phyloP scores from a whole-genome alignment of 1,284 basidiomycete genomes.

The Cryptococcus sp. region DNA sequence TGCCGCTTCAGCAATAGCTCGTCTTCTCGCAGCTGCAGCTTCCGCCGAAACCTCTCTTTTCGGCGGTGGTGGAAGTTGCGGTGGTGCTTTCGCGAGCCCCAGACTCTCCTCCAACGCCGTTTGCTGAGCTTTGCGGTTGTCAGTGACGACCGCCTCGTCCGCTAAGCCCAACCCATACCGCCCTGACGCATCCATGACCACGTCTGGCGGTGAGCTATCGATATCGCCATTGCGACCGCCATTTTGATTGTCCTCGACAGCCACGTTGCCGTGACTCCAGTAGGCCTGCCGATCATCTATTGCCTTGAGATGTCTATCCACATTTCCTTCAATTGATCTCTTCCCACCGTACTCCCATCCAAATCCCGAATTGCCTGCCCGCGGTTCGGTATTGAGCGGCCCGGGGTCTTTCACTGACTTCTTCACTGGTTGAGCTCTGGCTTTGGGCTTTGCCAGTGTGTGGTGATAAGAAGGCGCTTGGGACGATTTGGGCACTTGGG shows the following conservation, averaged over 20 bases:
- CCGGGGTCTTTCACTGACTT: slow-evolving; percentile 23
- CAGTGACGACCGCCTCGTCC: slow-evolving; percentile 28
- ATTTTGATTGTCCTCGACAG: neutral
- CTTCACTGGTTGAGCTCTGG: neutral
- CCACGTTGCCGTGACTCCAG: slow-evolving; percentile 9
- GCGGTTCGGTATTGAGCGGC: slow-evolving; percentile 44
- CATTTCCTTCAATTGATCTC: slow-evolving; percentile 24
- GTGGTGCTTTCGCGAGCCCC: slow-evolving; percentile 9
- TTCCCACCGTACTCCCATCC: slow-evolving; percentile 46
- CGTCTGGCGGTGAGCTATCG: slow-evolving; percentile 24
- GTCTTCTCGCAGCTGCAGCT: slow-evolving; percentile 21
- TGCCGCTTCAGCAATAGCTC: slow-evolving; percentile 18
- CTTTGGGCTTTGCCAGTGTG: slow-evolving; percentile 26
- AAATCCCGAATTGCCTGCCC: slow-evolving; percentile 31
- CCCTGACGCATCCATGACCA: slow-evolving; percentile 34
- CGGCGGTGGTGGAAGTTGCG: neutral
- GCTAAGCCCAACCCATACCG: slow-evolving; percentile 27
- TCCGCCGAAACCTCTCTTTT: slow-evolving; percentile 4
- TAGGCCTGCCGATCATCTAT: slow-evolving; percentile 25
- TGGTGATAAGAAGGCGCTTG: slow-evolving; percentile 30
- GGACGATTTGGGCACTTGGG: slow-evolving; percentile 21
- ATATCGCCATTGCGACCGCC: slow-evolving; percentile 11
- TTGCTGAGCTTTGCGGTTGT: slow-evolving; percentile 25
- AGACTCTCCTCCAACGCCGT: slow-evolving; percentile 17
- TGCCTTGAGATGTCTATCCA: slow-evolving; percentile 23